Conservation (phyloP, 148 eudicot genomes). For the Persicaria maculosa region DNA sequence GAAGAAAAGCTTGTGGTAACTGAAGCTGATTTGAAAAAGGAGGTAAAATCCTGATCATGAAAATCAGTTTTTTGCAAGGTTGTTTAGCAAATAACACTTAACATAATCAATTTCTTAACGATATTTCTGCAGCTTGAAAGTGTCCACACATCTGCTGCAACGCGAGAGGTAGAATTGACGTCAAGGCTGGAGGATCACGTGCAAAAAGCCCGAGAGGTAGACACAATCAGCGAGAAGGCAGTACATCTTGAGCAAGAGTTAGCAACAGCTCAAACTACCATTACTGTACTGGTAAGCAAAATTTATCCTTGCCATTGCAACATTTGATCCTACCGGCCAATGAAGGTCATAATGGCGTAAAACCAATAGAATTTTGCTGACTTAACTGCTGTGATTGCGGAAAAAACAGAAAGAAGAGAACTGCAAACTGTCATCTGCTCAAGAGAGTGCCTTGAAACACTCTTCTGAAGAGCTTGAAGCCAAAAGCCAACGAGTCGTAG, state of each 20-base stretch:
- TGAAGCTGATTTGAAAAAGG: slow-evolving; percentile 44
- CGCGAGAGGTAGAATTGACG: slow-evolving; percentile 33
- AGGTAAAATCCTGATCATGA: slow-evolving; percentile 24
- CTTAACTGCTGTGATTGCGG: slow-evolving; percentile 7
- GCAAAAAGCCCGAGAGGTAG: slow-evolving; percentile 27
- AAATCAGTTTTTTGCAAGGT: background rate
- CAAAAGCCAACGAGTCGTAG: slow-evolving; percentile 38
- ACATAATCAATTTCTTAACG: background rate
- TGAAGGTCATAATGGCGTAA: too few species aligned
- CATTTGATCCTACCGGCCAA: too few species aligned
- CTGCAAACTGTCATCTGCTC: slow-evolving; percentile 45
- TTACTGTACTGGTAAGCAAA: slow-evolving; percentile 30
- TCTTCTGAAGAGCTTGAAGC: slow-evolving; percentile 50
- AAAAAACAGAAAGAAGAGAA: slow-evolving; percentile 49
- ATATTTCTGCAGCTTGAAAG: slow-evolving; percentile 22
- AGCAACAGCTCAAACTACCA: slow-evolving; percentile 22
- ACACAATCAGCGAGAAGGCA: slow-evolving; percentile 23
- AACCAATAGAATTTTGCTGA: background rate
- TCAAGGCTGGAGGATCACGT: slow-evolving; percentile 28
- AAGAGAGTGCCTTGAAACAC: slow-evolving; percentile 43
- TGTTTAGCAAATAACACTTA: background rate
- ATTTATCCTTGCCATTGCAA: too few species aligned
- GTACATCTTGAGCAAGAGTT: slow-evolving; percentile 35
- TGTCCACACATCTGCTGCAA: slow-evolving; percentile 25
- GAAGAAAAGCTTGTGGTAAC: slow-evolving; percentile 41